Percentiles rank a stretch among this genome's conserved stretches.
phyloP scores from a whole-genome alignment of 2,329 filamentous ascomycete species.

The Fusarium lyarnte region DNA sequence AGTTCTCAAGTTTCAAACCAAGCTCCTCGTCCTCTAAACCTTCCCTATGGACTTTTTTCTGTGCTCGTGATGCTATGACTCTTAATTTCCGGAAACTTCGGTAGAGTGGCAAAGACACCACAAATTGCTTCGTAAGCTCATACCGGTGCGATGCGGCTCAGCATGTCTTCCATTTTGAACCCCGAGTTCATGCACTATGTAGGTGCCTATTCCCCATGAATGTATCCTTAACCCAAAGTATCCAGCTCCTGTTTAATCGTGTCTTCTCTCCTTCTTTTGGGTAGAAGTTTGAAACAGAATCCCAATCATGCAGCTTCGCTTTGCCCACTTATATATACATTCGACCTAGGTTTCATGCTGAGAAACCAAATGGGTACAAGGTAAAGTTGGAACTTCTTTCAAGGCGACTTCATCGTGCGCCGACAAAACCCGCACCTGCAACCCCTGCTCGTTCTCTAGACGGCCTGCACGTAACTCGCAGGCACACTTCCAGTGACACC shows the following conservation, averaged over 20 bases:
- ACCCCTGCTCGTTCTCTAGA: conserved; percentile 54
- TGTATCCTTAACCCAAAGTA: conserved; percentile 14
- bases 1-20: not conserved
- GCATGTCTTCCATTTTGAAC: conserved; percentile 5
- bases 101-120: conserved; percentile 21
- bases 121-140: conserved; percentile 25
- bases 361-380: not conserved
- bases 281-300: not conserved
- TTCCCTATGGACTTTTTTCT: not conserved
- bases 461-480: conserved; percentile 88
- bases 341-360: not conserved
- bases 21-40: not conserved
- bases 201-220: conserved; percentile 17
- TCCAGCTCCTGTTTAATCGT: conserved; percentile 2
- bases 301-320: conserved; percentile 9
- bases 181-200: conserved; percentile 5
- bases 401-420: not conserved
- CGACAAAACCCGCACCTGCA: conserved; percentile 23
- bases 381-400: not conserved
- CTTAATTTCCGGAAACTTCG: conserved; percentile 22
- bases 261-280: not conserved
- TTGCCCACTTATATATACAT: conserved; percentile 28
- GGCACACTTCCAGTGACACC: conserved; percentile 89
- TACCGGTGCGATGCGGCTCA: not conserved
- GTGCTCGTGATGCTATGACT: conserved; percentile 8